phyloP scores from a whole-genome alignment of 805 yeast species.

The Candida pseudofarinosa region DNA sequence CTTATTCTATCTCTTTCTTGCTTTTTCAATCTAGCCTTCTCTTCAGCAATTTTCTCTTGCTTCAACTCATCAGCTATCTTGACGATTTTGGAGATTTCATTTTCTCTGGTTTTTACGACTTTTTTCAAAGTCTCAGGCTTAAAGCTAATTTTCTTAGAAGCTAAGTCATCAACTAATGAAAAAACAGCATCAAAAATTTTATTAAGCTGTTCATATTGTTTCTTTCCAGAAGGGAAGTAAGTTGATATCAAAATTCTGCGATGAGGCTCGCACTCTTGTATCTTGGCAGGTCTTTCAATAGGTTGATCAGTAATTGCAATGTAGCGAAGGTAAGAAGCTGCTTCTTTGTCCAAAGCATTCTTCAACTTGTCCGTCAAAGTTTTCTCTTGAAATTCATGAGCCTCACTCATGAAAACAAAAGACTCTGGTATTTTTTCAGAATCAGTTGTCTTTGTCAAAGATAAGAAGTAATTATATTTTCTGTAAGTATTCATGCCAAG shows the following conservation, averaged over 20 bases:
- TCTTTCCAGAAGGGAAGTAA: conserved; percentile 44
- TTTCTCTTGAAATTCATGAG: conserved; percentile 70
- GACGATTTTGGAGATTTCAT: conserved; percentile 64
- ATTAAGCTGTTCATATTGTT: conserved; percentile 48
- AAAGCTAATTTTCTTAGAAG: conserved; percentile 47
- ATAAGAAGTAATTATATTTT: conserved; percentile 72
- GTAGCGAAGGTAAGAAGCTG: conserved; percentile 52
- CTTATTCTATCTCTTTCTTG: conserved; percentile 56
- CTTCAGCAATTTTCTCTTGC: conserved; percentile 65
- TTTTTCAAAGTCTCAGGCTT: conserved; percentile 76
- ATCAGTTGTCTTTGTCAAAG: conserved; percentile 80
- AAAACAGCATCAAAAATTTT: conserved; percentile 54
- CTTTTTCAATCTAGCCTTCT: conserved; percentile 66
- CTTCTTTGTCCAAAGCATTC: conserved; percentile 37
- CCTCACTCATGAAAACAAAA: conserved; percentile 87
- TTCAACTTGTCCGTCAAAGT: conserved; percentile 47
- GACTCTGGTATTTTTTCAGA: conserved; percentile 64
- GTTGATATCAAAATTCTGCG: conserved; percentile 56
- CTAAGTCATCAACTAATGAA: conserved; percentile 54
- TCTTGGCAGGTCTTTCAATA: conserved; percentile 59
- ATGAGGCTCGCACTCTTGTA: conserved; percentile 50
- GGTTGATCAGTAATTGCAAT: conserved; percentile 85
- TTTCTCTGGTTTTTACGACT: conserved; percentile 71
- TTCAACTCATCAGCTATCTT: conserved; percentile 63
- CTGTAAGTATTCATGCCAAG: conserved; percentile 74